These are phyloP conservation scores for Fusarium scirpi DNA, from an alignment of 2,329 filamentous ascomycete genomes.

Conservation along the genomic window DNA sequence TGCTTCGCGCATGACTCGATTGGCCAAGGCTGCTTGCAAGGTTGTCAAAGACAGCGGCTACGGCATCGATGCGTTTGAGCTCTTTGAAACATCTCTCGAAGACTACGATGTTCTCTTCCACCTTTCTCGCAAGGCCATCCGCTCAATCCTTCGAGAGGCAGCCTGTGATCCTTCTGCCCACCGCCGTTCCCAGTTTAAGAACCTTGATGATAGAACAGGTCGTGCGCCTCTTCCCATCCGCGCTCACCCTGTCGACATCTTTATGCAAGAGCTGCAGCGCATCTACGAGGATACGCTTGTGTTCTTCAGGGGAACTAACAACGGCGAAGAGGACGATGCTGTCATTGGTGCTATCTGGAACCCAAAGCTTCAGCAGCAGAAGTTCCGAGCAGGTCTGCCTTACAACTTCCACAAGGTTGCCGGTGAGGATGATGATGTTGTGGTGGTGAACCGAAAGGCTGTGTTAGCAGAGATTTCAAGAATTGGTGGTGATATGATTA, in stretches of 20 bases:
- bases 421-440: slow-evolving; percentile 59
- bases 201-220: slow-evolving; percentile 73
- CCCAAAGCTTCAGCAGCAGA: slow-evolving; percentile 64
- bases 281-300: slow-evolving; percentile 77
- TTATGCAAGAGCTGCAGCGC: slow-evolving; percentile 74
- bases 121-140: slow-evolving; percentile 68
- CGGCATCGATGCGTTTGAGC: slow-evolving; percentile 59
- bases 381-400: slow-evolving; percentile 77
- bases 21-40: slow-evolving; percentile 81
- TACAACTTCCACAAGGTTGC: slow-evolving; percentile 63
- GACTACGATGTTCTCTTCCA: slow-evolving; percentile 92
- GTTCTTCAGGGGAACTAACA: slow-evolving; percentile 77
- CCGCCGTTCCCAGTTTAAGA: slow-evolving; percentile 77
- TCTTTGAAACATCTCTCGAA: slow-evolving; percentile 78
- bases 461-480: slow-evolving; percentile 80
- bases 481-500: slow-evolving; percentile 75
- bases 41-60: slow-evolving; percentile 66
- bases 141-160: slow-evolving; percentile 55
- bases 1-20: slow-evolving; percentile 82
- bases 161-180: slow-evolving; percentile 52
- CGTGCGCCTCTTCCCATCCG: slow-evolving; percentile 61
- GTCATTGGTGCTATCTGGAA: slow-evolving; percentile 71
- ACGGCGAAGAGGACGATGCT: slow-evolving; percentile 58
- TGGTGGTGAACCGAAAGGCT: slow-evolving; percentile 74
- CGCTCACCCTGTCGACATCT: slow-evolving; percentile 70